Evolutionary conservation across 2,329 filamentous ascomycete species (phyloP).

Genomic region (Intubia oerlemansii): DNA sequence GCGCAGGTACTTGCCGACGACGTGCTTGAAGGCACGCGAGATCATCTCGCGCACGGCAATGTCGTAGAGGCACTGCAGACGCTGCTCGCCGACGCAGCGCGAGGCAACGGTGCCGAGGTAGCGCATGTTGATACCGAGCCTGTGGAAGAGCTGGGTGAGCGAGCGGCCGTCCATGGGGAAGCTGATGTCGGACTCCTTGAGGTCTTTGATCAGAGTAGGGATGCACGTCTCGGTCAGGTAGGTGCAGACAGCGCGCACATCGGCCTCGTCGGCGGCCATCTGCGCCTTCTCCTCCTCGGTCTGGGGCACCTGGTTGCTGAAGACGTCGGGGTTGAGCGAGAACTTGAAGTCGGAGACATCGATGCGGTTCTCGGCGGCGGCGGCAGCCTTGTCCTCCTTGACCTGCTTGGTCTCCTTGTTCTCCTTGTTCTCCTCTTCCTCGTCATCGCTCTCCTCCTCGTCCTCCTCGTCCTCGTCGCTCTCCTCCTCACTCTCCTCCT

Average conservation of each 20-base stretch:
- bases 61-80: slow-evolving; percentile 55
- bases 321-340: slow-evolving; percentile 83
- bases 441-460: slow-evolving; percentile 9
- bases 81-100: slow-evolving; percentile 40
- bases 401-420: slow-evolving; percentile 14
- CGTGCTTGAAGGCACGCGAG: slow-evolving; percentile 86
- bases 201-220: slow-evolving; percentile 66
- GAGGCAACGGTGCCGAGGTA: slow-evolving; percentile 76
- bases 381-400: slow-evolving; percentile 13
- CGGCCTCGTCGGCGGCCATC: slow-evolving; percentile 64
- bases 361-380: slow-evolving; percentile 35
- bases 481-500: slow-evolving; percentile 44
- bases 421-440: slow-evolving; percentile 13
- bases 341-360: slow-evolving; percentile 78
- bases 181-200: slow-evolving; percentile 80
- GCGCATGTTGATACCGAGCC: slow-evolving; percentile 89
- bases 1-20: slow-evolving; percentile 58
- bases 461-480: slow-evolving; percentile 24
- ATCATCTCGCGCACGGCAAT: slow-evolving; percentile 85
- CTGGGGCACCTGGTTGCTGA: slow-evolving; percentile 78
- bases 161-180: slow-evolving; percentile 98
- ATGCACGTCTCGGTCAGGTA: slow-evolving; percentile 60
- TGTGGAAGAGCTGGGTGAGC: slow-evolving; percentile 72
- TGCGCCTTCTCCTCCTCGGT: slow-evolving; percentile 77
- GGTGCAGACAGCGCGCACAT: slow-evolving; percentile 65